phyloP scores from a whole-genome alignment of 495 filamentous ascomycete genomes.

The Daldinia grandis region DNA sequence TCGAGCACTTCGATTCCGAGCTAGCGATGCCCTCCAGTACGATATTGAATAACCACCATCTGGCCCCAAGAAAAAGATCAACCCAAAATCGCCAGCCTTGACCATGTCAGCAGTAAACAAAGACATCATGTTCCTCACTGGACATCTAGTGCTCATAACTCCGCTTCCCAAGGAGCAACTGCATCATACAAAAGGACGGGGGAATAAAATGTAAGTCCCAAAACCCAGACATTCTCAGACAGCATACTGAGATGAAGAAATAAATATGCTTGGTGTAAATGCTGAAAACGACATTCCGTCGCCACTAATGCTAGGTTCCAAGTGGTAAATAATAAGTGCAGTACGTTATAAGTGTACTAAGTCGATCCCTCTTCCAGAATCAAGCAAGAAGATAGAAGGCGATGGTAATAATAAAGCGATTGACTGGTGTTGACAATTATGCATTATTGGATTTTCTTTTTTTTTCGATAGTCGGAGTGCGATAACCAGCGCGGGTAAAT shows the following conservation, averaged over 20 bases:
- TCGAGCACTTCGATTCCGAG: constrained; percentile 52
- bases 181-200: constrained; percentile 46
- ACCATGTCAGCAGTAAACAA: constrained; percentile 24
- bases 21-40: constrained; percentile 40
- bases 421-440: constrained; percentile 44
- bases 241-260: constrained; percentile 32
- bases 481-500: constrained; percentile 38
- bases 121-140: constrained; percentile 12
- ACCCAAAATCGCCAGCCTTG: constrained; percentile 26
- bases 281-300: constrained; percentile 22
- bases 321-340: neutral
- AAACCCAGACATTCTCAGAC: constrained; percentile 30
- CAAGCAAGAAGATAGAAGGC: neutral
- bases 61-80: constrained; percentile 23
- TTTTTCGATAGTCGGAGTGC: constrained; percentile 7
- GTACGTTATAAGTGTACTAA: constrained; percentile 13
- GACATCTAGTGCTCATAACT: constrained; percentile 48
- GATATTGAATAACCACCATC: constrained; percentile 31
- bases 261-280: constrained; percentile 39
- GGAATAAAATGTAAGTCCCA: constrained; percentile 28
- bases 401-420: constrained; percentile 32
- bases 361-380: neutral
- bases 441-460: constrained; percentile 42
- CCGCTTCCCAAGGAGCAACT: constrained; percentile 39
- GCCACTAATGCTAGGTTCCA: constrained; percentile 34